Conservation (phyloP, 352 stramenopile species). For the Blastocystis sp. region DNA sequence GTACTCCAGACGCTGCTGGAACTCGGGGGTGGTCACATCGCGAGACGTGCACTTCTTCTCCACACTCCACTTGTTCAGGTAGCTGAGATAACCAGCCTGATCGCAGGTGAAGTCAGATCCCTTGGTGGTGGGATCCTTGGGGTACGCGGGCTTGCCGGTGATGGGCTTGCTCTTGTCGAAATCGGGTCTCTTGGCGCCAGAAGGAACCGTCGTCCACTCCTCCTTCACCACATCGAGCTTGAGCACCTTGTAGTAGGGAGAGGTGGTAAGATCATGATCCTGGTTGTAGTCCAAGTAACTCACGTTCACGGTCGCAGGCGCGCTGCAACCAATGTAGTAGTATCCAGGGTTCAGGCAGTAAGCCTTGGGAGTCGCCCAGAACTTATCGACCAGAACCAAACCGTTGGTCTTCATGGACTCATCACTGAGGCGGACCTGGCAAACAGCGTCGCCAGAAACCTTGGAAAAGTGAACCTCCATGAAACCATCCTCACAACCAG, state of each 20-base stretch:
- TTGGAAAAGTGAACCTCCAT: constrained; percentile 20
- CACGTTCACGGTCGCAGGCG: neutral
- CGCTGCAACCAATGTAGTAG: constrained; percentile 45
- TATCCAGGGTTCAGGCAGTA: constrained; percentile 27
- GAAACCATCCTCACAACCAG: constrained; percentile 42
- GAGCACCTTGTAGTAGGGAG: constrained; percentile 4
- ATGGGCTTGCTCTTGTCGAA: constrained; percentile 44
- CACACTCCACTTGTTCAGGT: constrained; percentile 10
- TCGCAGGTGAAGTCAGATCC: constrained; percentile 28
- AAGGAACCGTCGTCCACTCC: neutral
- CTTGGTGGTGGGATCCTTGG: neutral
- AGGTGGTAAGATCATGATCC: neutral
- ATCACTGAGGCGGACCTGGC: constrained; percentile 40
- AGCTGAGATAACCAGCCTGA: constrained; percentile 6
- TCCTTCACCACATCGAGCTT: neutral
- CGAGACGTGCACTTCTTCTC: constrained; percentile 31
- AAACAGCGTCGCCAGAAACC: neutral
- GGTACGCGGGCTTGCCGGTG: constrained; percentile 13
- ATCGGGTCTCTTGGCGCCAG: neutral
- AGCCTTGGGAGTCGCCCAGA: neutral
- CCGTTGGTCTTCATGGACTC: constrained; percentile 24
- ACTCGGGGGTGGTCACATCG: constrained; percentile 24
- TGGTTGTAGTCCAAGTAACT: neutral
- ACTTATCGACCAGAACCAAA: constrained; percentile 27
- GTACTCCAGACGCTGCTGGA: constrained; percentile 80